Conservation (phyloP, 2,329 filamentous ascomycete species). For the Monilinia polystroma region DNA sequence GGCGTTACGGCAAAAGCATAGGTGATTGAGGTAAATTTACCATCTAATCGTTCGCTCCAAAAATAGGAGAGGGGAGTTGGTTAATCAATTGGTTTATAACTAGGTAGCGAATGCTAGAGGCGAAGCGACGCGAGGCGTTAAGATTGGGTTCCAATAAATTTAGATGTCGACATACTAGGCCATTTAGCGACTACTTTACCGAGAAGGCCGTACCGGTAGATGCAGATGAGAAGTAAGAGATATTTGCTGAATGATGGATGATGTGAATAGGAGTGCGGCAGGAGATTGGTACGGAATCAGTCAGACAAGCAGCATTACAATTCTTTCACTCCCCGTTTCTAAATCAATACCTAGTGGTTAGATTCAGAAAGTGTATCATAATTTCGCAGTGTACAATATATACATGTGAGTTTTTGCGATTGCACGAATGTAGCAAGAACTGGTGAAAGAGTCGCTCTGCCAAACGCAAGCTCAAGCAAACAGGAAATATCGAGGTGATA, state of each 20-base stretch:
- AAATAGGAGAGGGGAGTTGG: neutral
- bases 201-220: neutral
- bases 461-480: neutral
- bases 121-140: conserved; percentile 1
- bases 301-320: neutral
- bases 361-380: neutral
- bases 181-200: neutral
- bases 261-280: neutral
- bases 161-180: neutral
- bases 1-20: conserved; percentile 3
- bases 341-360: neutral
- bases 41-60: neutral
- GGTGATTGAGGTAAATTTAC: neutral
- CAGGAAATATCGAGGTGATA: neutral
- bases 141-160: neutral
- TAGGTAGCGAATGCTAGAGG: conserved; percentile 1
- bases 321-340: neutral
- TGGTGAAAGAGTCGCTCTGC: neutral
- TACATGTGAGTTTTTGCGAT: neutral
- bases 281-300: too few relatives aligned
- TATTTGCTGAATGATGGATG: neutral
- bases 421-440: neutral
- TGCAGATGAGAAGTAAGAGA: neutral
- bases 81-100: neutral
- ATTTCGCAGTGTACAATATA: neutral